Conservation (phyloP, 306 rosid species). For the Argentina anserina region DNA sequence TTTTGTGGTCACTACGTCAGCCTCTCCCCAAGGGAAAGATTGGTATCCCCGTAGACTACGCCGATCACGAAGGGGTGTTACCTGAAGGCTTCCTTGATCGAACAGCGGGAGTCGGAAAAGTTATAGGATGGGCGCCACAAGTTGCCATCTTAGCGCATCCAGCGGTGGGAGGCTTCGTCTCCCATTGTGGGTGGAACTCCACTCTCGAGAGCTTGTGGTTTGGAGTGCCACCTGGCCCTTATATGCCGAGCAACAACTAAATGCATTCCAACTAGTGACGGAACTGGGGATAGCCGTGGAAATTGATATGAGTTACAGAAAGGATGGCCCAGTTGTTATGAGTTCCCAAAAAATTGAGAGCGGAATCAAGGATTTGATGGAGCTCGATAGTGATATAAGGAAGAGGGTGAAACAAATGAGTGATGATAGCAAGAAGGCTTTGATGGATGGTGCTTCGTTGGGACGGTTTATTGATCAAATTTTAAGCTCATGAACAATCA, state of each 20-base stretch:
- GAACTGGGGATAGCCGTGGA: constrained; percentile 7
- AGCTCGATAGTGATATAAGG: background rate
- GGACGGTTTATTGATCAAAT: background rate
- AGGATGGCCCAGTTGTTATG: background rate
- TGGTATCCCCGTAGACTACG: background rate
- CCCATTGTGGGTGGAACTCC: constrained; percentile 67
- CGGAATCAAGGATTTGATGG: constrained; percentile 22
- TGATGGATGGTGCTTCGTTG: constrained; percentile 23
- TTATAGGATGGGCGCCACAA: background rate
- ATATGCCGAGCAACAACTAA: constrained; percentile 42
- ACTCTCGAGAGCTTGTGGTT: constrained; percentile 42
- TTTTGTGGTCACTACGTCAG: constrained; percentile 45
- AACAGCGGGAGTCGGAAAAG: constrained; percentile 13
- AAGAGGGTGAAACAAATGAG: constrained; percentile 18
- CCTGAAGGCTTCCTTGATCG: constrained; percentile 55
- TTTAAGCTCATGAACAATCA: background rate
- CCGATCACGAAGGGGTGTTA: background rate
- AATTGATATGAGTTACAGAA: background rate
- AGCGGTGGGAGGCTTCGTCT: constrained; percentile 45
- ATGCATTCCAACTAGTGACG: constrained; percentile 12
- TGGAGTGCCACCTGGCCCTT: constrained; percentile 55
- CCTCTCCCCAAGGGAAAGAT: constrained; percentile 22
- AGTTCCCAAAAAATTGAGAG: constrained; percentile 14
- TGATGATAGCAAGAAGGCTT: constrained; percentile 2
- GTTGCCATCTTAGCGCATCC: background rate